Evolutionary conservation across 805 yeast genomes (phyloP).

Genomic region (Myxozyma lipomycoides): DNA sequence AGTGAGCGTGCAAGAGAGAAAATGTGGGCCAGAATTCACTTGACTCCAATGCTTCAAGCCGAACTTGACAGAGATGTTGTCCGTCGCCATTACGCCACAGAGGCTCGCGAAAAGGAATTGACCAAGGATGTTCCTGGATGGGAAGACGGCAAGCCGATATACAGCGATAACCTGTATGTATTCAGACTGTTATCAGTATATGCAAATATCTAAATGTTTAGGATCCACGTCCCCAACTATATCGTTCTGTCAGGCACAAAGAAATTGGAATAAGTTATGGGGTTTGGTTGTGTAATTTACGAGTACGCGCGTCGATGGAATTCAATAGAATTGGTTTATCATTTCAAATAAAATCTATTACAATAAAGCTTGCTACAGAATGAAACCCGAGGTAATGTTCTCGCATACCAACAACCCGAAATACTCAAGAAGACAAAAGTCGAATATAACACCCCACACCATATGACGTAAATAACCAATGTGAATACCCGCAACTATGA

Average conservation of each 20-base stretch:
- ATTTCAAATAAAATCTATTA: no score
- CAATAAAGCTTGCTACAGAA: no score
- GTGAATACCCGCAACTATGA: background rate
- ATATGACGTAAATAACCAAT: no score
- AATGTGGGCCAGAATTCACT: slow-evolving; percentile 68
- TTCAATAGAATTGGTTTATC: no score
- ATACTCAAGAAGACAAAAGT: no score
- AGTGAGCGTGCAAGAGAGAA: slow-evolving; percentile 72
- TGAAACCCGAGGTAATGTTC: no score
- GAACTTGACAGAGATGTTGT: slow-evolving; percentile 77
- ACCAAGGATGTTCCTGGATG: slow-evolving; percentile 62
- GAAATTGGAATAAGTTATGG: slow-evolving; percentile 1
- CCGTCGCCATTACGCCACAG: slow-evolving; percentile 62
- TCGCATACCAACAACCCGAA: no score
- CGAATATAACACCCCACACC: no score
- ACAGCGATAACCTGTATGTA: slow-evolving; percentile 43
- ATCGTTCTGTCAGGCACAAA: slow-evolving; percentile 10
- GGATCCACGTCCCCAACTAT: slow-evolving; percentile 13
- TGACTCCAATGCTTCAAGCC: slow-evolving; percentile 71
- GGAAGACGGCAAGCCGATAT: slow-evolving; percentile 51
- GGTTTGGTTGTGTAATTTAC: no score
- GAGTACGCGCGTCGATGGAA: no score
- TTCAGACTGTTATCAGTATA: slow-evolving; percentile 8
- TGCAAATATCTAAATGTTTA: background rate
- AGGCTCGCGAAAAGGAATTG: slow-evolving; percentile 64